Conservation (phyloP, 257 asterid genomes). For the Solanum infundibuliforme region DNA sequence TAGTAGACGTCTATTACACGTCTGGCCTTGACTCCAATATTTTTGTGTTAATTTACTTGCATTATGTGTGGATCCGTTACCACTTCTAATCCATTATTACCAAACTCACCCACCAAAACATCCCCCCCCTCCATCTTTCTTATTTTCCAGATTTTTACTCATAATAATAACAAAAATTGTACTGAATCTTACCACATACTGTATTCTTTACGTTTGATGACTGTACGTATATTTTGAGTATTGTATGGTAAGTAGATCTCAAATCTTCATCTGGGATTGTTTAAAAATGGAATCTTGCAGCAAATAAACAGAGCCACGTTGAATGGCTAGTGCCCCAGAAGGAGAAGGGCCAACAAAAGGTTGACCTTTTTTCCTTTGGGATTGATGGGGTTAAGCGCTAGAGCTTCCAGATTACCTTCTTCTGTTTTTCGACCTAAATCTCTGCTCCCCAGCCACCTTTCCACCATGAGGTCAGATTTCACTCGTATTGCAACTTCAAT, state of each 20-base stretch:
- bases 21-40: not conserved
- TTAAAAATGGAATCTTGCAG: not conserved
- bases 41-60: not conserved
- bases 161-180: not conserved
- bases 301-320: not conserved
- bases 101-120: not conserved
- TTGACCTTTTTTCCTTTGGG: not conserved
- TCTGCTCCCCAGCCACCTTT: constrained; percentile 23
- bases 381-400: constrained; percentile 25
- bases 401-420: constrained; percentile 23
- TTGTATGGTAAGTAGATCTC: not conserved
- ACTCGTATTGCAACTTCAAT: not conserved
- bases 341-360: not conserved
- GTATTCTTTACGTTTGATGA: not conserved
- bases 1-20: not conserved
- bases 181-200: not conserved
- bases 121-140: not conserved
- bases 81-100: not conserved
- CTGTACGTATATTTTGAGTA: not conserved
- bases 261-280: not conserved
- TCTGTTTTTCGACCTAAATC: constrained; percentile 24
- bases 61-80: not conserved
- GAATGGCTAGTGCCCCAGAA: no score
- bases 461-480: constrained; percentile 44
- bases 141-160: not conserved